Conservation (phyloP, 2,329 filamentous ascomycete genomes). For the Pseudofabraea citricarpa region DNA sequence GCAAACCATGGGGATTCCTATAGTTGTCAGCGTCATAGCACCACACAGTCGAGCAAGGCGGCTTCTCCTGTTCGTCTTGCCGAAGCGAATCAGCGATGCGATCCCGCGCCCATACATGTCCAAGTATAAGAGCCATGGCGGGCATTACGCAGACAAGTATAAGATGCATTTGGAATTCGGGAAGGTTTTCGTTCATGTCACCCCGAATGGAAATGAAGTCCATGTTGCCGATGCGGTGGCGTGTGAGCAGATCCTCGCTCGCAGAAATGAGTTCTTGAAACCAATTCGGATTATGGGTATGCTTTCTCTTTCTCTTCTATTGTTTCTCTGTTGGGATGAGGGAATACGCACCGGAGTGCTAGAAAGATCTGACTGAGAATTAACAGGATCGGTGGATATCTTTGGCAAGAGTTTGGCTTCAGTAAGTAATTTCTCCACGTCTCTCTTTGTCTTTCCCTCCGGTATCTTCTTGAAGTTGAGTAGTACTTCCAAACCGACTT, state of each 20-base stretch:
- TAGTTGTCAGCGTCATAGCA: no score
- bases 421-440: no score
- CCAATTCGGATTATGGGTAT: background rate
- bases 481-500: background rate
- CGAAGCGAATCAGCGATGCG: no score
- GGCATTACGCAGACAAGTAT: slow-evolving; percentile 4
- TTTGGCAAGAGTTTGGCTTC: background rate
- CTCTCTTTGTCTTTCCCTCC: no score
- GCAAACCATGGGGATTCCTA: no score
- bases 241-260: background rate
- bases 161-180: slow-evolving; percentile 2
- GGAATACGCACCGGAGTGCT: no score
- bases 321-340: no score
- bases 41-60: no score
- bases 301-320: background rate
- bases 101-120: no score
- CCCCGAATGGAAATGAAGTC: slow-evolving; percentile 2
- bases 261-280: slow-evolving; percentile 1
- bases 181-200: slow-evolving; percentile 7
- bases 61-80: no score
- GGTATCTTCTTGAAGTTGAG: no score
- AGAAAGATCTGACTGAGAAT: background rate
- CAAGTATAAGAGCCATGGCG: no score
- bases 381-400: background rate
- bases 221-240: slow-evolving; percentile 7